Percentiles rank a stretch among this genome's conserved stretches.
phyloP scores from a whole-genome alignment of 768 basidiomycete species.

The Tylopilus vinaceipallidus region DNA sequence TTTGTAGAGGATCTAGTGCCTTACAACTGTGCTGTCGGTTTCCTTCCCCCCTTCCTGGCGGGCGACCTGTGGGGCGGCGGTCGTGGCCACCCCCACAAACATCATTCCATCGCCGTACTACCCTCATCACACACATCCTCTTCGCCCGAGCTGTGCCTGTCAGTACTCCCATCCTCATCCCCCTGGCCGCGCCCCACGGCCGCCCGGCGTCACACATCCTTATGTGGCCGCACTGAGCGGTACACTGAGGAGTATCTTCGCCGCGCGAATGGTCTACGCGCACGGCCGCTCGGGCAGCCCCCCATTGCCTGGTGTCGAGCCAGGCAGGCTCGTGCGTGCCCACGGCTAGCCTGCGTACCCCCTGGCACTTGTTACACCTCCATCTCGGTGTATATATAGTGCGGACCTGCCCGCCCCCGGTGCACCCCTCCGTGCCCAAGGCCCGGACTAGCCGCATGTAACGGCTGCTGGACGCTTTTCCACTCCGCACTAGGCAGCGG shows the following conservation, averaged over 20 bases:
- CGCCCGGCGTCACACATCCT: too few species aligned
- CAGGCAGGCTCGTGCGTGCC: slow-evolving; percentile 29
- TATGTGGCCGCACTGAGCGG: too few species aligned
- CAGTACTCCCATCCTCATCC: too few species aligned
- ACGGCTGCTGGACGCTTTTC: slow-evolving; percentile 25
- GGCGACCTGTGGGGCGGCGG: too few species aligned
- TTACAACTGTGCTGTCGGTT: too few species aligned
- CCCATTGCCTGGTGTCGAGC: slow-evolving; percentile 28
- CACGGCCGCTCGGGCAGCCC: slow-evolving; percentile 25
- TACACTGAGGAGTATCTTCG: slow-evolving; percentile 16
- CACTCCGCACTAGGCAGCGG: slow-evolving; percentile 18
- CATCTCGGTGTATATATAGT: neutral
- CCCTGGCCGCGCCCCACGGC: too few species aligned
- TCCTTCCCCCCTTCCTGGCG: too few species aligned
- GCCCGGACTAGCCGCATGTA: slow-evolving; percentile 21
- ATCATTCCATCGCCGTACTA: too few species aligned
- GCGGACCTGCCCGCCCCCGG: neutral
- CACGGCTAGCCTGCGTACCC: slow-evolving; percentile 24
- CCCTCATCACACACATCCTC: too few species aligned
- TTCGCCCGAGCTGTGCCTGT: too few species aligned
- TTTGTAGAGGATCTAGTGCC: too few species aligned
- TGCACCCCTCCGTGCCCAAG: slow-evolving; percentile 18
- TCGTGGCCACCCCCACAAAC: too few species aligned
- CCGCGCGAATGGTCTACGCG: slow-evolving; percentile 9
- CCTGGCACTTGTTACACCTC: neutral